Percentiles rank a stretch among this genome's conserved stretches.
Evolutionary conservation across 139 green algal species (phyloP).

Genomic region (Auxenochlorella protothecoides): DNA sequence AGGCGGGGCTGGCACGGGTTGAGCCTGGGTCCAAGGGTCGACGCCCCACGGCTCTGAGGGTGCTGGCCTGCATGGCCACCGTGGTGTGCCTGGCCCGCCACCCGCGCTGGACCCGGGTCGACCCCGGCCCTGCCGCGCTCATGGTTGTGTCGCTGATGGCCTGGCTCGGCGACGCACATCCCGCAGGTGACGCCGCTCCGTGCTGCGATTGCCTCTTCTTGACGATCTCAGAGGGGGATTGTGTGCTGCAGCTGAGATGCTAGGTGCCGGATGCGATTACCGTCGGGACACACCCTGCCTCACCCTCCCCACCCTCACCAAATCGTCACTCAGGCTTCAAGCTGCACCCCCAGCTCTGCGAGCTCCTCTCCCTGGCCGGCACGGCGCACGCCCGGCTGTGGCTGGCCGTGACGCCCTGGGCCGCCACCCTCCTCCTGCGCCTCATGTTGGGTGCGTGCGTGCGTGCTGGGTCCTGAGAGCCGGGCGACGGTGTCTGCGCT

Average conservation of each 20-base stretch:
- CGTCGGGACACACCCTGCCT: neutral
- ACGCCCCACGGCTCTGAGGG: too few relatives aligned
- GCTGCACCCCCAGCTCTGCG: conserved; percentile 10
- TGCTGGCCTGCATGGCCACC: too few relatives aligned
- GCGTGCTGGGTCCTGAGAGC: neutral
- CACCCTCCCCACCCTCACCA: neutral
- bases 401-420: neutral
- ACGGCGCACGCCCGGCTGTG: neutral
- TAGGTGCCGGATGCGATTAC: neutral
- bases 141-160: neutral
- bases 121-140: too few relatives aligned
- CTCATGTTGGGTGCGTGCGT: neutral
- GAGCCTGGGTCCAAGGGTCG: too few relatives aligned
- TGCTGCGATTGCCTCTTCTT: neutral
- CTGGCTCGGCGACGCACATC: conserved; percentile 4
- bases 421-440: neutral
- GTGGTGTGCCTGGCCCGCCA: too few relatives aligned
- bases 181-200: neutral
- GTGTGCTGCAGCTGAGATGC: neutral
- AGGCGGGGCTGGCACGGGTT: too few relatives aligned
- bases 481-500: neutral
- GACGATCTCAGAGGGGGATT: neutral
- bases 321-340: conserved; percentile 6
- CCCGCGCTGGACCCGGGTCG: too few relatives aligned
- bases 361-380: conserved; percentile 6